These are phyloP conservation scores for Oryza meyeriana DNA, from an alignment of 176 grass and related monocot genomes.

Conservation along the genomic window DNA sequence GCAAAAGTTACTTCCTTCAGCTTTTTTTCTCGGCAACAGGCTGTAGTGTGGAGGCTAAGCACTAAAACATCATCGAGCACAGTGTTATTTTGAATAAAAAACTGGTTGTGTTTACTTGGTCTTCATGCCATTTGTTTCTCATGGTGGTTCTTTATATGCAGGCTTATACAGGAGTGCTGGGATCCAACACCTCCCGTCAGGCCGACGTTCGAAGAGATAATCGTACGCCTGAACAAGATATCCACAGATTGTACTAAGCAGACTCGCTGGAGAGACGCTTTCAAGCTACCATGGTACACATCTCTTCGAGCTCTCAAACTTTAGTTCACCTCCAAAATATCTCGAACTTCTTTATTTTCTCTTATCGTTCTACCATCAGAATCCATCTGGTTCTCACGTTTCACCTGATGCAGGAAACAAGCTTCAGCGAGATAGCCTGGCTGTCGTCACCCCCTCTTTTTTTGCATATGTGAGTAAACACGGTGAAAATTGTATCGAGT, in stretches of 20 bases:
- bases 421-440: constrained; percentile 16
- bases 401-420: constrained; percentile 47
- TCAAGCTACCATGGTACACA: constrained; percentile 77
- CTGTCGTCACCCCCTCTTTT: not conserved
- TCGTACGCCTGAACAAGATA: constrained; percentile 67
- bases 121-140: not conserved
- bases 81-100: not conserved
- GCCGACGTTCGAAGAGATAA: constrained; percentile 80
- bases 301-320: not conserved
- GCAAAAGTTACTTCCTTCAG: not conserved
- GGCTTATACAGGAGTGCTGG: constrained; percentile 89
- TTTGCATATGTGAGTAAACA: constrained; percentile 24
- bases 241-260: constrained; percentile 42
- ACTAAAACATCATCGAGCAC: not conserved
- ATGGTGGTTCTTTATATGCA: constrained; percentile 28
- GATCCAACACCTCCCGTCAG: constrained; percentile 52
- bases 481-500: constrained; percentile 19
- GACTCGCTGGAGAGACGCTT: constrained; percentile 66
- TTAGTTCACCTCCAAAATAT: not conserved
- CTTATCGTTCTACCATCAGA: not conserved
- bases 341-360: not conserved
- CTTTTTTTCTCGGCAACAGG: not conserved
- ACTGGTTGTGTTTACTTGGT: not conserved
- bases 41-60: not conserved
- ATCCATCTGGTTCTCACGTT: not conserved